Conservation (phyloP, 208 protist genomes). For the Leptomonas pyrrhocoris region DNA sequence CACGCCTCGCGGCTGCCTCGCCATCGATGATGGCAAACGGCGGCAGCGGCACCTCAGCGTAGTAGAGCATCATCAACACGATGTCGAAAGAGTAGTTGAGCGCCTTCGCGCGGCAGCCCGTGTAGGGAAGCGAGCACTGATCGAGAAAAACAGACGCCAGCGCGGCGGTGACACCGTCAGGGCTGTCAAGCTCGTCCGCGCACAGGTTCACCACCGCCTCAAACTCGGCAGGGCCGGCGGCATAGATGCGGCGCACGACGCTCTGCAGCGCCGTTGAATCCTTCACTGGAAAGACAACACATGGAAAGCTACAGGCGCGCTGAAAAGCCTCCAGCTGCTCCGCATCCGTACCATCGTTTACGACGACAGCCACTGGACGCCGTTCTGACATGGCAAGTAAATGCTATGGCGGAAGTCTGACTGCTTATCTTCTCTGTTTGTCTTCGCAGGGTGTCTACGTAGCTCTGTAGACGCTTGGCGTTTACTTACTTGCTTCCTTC, state of each 20-base stretch:
- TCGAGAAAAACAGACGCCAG: constrained; percentile 54
- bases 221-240: constrained; percentile 13
- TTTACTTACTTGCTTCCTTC: too few relatives aligned
- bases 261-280: constrained; percentile 42
- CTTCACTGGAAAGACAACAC: constrained; percentile 37
- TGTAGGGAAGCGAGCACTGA: constrained; percentile 41
- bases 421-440: too few relatives aligned
- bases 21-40: constrained; percentile 51
- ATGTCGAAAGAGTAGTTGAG: constrained; percentile 66
- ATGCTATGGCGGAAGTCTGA: too few relatives aligned
- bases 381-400: constrained; percentile 11
- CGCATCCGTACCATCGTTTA: constrained; percentile 21
- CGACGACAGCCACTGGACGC: constrained; percentile 20
- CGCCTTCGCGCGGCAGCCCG: constrained; percentile 51
- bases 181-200: constrained; percentile 37
- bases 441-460: neutral
- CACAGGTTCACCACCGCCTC: constrained; percentile 55
- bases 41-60: constrained; percentile 68
- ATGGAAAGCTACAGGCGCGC: constrained; percentile 29
- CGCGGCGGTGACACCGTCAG: constrained; percentile 34
- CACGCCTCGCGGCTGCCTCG: constrained; percentile 26
- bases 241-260: constrained; percentile 36
- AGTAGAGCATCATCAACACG: constrained; percentile 80
- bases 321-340: constrained; percentile 39
- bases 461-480: too few relatives aligned